These are phyloP conservation scores for Epichloe sp. DNA, from an alignment of 2,329 filamentous ascomycete genomes.

Conservation along the genomic window DNA sequence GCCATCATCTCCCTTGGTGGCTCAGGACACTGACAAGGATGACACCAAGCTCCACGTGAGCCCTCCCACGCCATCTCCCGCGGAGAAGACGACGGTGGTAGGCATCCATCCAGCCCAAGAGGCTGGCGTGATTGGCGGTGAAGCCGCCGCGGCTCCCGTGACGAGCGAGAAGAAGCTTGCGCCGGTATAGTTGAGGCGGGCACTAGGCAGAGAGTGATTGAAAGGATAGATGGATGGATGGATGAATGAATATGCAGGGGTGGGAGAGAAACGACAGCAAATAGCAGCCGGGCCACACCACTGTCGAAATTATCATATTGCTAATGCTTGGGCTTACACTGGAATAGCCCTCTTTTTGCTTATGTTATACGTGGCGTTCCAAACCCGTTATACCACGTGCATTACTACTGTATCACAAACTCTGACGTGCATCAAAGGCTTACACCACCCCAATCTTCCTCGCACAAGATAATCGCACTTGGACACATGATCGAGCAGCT, in stretches of 20 bases:
- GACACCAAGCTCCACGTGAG: slow-evolving; percentile 10
- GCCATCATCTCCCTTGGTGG: not conserved
- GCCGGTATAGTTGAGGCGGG: slow-evolving; percentile 1
- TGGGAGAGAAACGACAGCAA: not conserved
- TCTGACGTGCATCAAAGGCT: no score
- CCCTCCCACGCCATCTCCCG: slow-evolving; percentile 6
- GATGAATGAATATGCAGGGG: not conserved
- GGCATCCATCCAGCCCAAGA: slow-evolving; percentile 30
- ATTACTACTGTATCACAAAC: no score
- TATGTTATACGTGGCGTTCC: no score
- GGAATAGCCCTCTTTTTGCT: no score
- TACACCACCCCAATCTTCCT: no score
- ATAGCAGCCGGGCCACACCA: no score
- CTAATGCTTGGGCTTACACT: no score
- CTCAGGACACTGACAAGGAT: slow-evolving; percentile 1
- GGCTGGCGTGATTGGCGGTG: slow-evolving; percentile 28
- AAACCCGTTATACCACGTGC: no score
- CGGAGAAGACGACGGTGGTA: slow-evolving; percentile 13
- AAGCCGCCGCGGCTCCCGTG: slow-evolving; percentile 7
- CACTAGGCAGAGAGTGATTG: not conserved
- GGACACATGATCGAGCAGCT: no score
- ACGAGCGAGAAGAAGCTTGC: slow-evolving; percentile 2
- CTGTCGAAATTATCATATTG: no score
- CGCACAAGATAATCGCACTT: no score
- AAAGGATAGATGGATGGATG: not conserved